A percentile compares a stretch with the other conserved stretches of the same genome.
phyloP scores from a whole-genome alignment of 192 early-diverging fungal genomes.

The Umbelopsis sp. region DNA sequence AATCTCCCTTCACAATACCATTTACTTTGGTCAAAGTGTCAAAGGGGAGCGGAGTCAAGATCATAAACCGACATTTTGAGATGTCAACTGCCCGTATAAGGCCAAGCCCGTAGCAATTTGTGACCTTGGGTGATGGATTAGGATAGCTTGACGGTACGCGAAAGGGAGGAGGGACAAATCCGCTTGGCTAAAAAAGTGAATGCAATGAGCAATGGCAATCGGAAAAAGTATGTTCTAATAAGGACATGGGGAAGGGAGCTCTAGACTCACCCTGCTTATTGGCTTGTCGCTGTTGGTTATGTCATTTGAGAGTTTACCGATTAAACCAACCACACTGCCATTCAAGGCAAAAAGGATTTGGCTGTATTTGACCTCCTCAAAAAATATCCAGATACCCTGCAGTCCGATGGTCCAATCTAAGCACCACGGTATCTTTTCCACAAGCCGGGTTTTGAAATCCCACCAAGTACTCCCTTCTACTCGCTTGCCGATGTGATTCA shows the following conservation, averaged over 20 bases:
- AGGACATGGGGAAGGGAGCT: not conserved
- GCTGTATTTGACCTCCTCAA: conserved; percentile 74
- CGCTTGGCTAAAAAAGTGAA: not conserved
- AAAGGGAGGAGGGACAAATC: not conserved
- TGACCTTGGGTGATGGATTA: conserved; percentile 48
- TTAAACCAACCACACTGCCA: conserved; percentile 79
- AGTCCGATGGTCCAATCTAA: conserved; percentile 59
- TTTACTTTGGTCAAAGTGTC: conserved; percentile 39
- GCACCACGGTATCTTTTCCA: conserved; percentile 56
- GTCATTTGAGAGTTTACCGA: conserved; percentile 41
- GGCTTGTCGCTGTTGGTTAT: not conserved
- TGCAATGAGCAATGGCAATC: not conserved
- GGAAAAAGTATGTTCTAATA: not conserved
- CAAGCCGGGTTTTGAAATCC: conserved; percentile 56
- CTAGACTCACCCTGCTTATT: not conserved
- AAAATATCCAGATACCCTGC: conserved; percentile 68
- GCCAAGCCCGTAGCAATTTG: conserved; percentile 63
- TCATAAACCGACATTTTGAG: conserved; percentile 47
- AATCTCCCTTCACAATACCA: conserved; percentile 53
- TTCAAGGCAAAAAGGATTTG: conserved; percentile 85
- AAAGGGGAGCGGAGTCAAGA: conserved; percentile 55
- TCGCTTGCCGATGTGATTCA: conserved; percentile 7
- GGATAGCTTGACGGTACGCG: conserved; percentile 39
- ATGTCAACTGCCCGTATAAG: conserved; percentile 71
- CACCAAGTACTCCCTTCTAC: conserved; percentile 37